Conservation (phyloP, 2,329 filamentous ascomycete species). For the Pseudofabraea citricarpa region DNA sequence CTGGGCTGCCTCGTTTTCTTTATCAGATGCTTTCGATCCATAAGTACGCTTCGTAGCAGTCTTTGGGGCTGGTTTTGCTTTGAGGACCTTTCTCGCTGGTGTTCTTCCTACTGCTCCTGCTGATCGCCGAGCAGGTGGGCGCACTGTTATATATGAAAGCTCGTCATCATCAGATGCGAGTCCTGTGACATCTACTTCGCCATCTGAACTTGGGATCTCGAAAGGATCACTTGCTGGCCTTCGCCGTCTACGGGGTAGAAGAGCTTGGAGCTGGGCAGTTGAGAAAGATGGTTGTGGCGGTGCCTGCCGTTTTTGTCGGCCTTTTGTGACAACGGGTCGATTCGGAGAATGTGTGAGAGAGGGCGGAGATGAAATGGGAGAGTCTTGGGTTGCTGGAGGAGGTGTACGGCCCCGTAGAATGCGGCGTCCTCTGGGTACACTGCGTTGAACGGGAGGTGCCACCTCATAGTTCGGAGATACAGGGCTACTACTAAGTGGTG, state of each 20-base stretch:
- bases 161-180: conserved; percentile 52
- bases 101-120: conserved; percentile 14
- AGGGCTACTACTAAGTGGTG: conserved; percentile 26
- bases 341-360: conserved; percentile 65
- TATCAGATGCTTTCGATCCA: conserved; percentile 44
- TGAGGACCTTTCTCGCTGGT: conserved; percentile 20
- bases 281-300: conserved; percentile 22
- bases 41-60: conserved; percentile 40
- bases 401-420: conserved; percentile 22
- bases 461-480: conserved; percentile 16
- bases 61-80: conserved; percentile 14
- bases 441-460: conserved; percentile 7
- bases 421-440: conserved; percentile 15
- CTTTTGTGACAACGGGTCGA: conserved; percentile 12
- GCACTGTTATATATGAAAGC: conserved; percentile 41
- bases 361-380: conserved; percentile 51
- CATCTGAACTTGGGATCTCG: conserved; percentile 36
- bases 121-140: conserved; percentile 29
- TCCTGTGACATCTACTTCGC: conserved; percentile 43
- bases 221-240: conserved; percentile 27
- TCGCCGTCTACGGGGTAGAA: conserved; percentile 28
- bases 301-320: conserved; percentile 11
- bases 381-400: conserved; percentile 19
- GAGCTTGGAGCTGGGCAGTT: conserved; percentile 31
- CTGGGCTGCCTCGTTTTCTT: conserved; percentile 50